Evolutionary conservation across 148 eudicot species (phyloP).

Genomic region (Rhododendron kiyosumense): DNA sequence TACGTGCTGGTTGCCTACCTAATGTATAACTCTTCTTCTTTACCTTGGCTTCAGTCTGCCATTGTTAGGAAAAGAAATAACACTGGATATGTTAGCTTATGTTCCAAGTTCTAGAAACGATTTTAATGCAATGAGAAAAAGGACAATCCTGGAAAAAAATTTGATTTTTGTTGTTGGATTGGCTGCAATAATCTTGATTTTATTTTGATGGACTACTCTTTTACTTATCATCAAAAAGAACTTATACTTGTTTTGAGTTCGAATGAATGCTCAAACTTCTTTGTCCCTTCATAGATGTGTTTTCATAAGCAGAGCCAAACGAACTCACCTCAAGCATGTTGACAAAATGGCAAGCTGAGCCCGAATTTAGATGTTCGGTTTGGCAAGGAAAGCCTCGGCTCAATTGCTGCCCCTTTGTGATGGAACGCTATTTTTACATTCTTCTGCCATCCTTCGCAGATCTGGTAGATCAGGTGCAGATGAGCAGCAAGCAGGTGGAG

Average conservation of each 20-base stretch:
- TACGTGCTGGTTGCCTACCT: background rate
- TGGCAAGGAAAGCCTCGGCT: background rate
- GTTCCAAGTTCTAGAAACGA: background rate
- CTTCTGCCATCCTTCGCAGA: slow-evolving; percentile 28
- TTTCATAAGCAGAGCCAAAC: background rate
- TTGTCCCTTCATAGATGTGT: background rate
- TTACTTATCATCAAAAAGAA: background rate
- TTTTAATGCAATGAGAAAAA: background rate
- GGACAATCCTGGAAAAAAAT: background rate
- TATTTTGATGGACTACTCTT: background rate
- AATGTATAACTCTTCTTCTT: background rate
- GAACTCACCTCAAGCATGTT: background rate
- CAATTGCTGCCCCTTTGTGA: background rate
- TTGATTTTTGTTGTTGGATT: background rate
- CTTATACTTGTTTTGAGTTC: background rate
- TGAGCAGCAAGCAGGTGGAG: slow-evolving; percentile 57
- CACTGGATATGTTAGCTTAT: background rate
- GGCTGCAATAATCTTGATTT: background rate
- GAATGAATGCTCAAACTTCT: background rate
- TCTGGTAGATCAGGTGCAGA: slow-evolving; percentile 49
- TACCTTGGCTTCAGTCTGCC: background rate
- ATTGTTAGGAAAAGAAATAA: background rate
- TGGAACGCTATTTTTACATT: background rate
- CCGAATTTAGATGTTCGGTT: background rate
- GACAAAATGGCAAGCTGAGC: background rate